Base-by-base conservation (phyloP, 2,329 filamentous ascomycete genomes). In the Pezicula rhizophila region DNA sequence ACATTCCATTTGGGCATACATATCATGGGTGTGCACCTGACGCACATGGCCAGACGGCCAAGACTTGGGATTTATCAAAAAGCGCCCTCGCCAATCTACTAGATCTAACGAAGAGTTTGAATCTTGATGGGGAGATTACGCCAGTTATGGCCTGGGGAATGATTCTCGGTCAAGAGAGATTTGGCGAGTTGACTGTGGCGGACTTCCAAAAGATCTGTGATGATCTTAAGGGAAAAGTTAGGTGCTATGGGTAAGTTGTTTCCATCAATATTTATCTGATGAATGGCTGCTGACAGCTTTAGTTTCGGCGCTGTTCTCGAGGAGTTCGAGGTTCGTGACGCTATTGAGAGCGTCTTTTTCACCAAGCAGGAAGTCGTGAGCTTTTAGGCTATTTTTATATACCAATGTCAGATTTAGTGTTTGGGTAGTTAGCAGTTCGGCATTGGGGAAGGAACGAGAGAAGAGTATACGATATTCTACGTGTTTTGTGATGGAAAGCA, bases 111-210 rank as follows among this genome's bases (percentile, higher is more conserved):
- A 80, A 84, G 58, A 82, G 84, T 59, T 76, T 96, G 23, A 84
- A 93, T 58, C 80, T 93, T 2, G 88, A 93, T 52, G 89, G 89
- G 46, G 89, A 95, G 69, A 88, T 97, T 60, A 97, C 92, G 15
- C 93, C 93, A 0, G 87, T 96, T 57, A 95, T 95, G 89, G 91
- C 91, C 0, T 92, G 93, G 82, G 86, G 89, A 44, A 86, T 88
- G 69, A 77, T 97, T 44, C 72, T 89, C 53, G 77, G 75, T 41
- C 84, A 93, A 66, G 80, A 85, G 34, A 75, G 85, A 53, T 82
- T 91, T 54, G 64, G 65, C 5, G 80, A 85, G 57, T 69, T 96
- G 56, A 80, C 73, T 14, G 67, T 70, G 45, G 76, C 80, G 35
- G 89, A 96, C 61, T 81, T 96, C 57, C 74, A 78, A 58, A 77